Evolutionary conservation across 2,329 filamentous ascomycete genomes (phyloP).

Genomic region (Aspergillus chevalieri): DNA sequence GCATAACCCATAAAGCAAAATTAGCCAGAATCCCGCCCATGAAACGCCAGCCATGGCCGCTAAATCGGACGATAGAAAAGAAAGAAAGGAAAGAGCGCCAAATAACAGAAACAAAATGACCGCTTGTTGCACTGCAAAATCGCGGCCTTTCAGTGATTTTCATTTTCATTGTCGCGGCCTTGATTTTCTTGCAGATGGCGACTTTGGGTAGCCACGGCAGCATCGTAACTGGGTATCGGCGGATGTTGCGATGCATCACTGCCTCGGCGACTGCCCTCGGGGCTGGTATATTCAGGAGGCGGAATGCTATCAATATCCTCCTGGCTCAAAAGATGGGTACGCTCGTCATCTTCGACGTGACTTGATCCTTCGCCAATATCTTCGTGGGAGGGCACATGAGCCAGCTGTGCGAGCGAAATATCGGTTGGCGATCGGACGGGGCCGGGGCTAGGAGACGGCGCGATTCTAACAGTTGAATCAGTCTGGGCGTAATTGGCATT

Average conservation of each 20-base stretch:
- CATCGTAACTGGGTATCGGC: slow-evolving; percentile 77
- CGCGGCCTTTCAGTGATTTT: background rate
- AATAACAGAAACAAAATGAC: background rate
- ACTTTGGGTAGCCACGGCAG: slow-evolving; percentile 52
- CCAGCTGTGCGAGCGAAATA: slow-evolving; percentile 84
- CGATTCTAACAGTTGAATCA: slow-evolving; percentile 70
- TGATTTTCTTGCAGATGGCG: background rate
- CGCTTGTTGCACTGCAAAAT: background rate
- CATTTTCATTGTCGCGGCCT: background rate
- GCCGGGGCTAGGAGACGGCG: slow-evolving; percentile 74
- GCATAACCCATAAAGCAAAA: slow-evolving; percentile 10
- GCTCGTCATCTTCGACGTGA: slow-evolving; percentile 26
- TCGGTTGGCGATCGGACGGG: slow-evolving; percentile 88
- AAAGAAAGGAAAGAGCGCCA: slow-evolving; percentile 1
- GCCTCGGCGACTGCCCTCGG: slow-evolving; percentile 49
- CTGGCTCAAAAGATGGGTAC: slow-evolving; percentile 21
- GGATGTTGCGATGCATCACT: slow-evolving; percentile 56
- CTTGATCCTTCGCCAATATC: slow-evolving; percentile 70
- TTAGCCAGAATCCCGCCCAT: slow-evolving; percentile 13
- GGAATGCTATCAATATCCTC: slow-evolving; percentile 24
- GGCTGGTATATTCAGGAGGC: slow-evolving; percentile 50
- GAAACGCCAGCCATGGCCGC: slow-evolving; percentile 25
- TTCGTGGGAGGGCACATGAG: slow-evolving; percentile 60
- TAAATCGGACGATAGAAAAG: slow-evolving; percentile 16
- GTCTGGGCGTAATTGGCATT: slow-evolving; percentile 65